These are phyloP conservation scores for Xylaria sp. DNA, from an alignment of 2,329 filamentous ascomycete species.

Conservation along the genomic window DNA sequence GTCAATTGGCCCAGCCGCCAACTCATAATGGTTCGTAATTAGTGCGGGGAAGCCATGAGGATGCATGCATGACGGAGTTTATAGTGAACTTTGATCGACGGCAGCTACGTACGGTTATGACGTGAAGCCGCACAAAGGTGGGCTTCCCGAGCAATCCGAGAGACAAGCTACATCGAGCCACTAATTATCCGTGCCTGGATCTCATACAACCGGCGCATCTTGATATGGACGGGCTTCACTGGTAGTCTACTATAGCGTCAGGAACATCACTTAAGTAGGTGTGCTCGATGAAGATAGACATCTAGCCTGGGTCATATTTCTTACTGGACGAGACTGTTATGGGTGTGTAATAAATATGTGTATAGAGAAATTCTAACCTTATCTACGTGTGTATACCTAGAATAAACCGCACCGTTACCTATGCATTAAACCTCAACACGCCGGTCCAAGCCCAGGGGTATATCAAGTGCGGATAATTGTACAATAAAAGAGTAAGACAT, in stretches of 20 bases:
- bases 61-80: not conserved
- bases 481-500: not conserved
- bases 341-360: not conserved
- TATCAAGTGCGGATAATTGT: slow-evolving; percentile 27
- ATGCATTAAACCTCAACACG: not conserved
- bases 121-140: no score
- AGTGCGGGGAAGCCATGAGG: not conserved
- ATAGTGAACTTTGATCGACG: not conserved
- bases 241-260: not conserved
- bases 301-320: not conserved
- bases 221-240: not conserved
- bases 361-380: not conserved
- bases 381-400: no score
- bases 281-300: not conserved
- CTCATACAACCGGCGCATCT: not conserved
- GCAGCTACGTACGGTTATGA: no score
- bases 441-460: slow-evolving; percentile 3
- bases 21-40: not conserved
- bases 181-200: not conserved
- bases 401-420: not conserved
- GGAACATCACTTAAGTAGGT: no score
- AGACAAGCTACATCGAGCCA: not conserved
- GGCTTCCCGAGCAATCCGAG: slow-evolving; percentile 10
- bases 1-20: not conserved
- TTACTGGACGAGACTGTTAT: not conserved